These are phyloP conservation scores for Lichina pygmaea DNA, from an alignment of 495 filamentous ascomycete species.

Conservation along the genomic window DNA sequence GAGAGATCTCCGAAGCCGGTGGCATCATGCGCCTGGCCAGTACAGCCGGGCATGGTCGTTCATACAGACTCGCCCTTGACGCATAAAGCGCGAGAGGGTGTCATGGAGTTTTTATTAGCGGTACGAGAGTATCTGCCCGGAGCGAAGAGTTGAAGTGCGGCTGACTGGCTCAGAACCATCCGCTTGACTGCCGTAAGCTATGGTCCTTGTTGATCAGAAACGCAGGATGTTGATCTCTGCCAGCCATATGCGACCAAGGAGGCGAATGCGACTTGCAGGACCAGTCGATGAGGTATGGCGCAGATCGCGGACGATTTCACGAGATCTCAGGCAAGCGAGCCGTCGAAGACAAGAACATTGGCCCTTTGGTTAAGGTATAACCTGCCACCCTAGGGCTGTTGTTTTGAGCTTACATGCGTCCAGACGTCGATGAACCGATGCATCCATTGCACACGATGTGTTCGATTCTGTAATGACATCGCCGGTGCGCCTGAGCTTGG, in stretches of 20 bases:
- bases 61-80: slow-evolving; percentile 89
- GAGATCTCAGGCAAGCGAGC: slow-evolving; percentile 85
- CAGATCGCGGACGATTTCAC: slow-evolving; percentile 87
- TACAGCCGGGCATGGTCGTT: slow-evolving; percentile 94
- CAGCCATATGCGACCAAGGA: slow-evolving; percentile 74
- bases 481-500: slow-evolving; percentile 88
- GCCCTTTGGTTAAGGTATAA: slow-evolving; percentile 61
- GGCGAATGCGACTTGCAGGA: slow-evolving; percentile 97
- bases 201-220: neutral
- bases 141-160: no score
- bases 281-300: slow-evolving; percentile 96
- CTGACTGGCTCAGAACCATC: slow-evolving; percentile 34
- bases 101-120: slow-evolving; percentile 94
- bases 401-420: neutral
- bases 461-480: slow-evolving; percentile 93
- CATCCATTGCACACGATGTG: slow-evolving; percentile 94
- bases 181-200: slow-evolving; percentile 58
- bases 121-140: neutral
- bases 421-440: slow-evolving; percentile 97
- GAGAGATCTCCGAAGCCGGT: slow-evolving; percentile 88
- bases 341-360: slow-evolving; percentile 97
- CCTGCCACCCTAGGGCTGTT: neutral
- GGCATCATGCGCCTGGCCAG: slow-evolving; percentile 95
- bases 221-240: neutral
- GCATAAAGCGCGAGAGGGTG: slow-evolving; percentile 92